Evolutionary conservation across 176 grass and related monocot species (phyloP).

Genomic region (Triticum urartu): DNA sequence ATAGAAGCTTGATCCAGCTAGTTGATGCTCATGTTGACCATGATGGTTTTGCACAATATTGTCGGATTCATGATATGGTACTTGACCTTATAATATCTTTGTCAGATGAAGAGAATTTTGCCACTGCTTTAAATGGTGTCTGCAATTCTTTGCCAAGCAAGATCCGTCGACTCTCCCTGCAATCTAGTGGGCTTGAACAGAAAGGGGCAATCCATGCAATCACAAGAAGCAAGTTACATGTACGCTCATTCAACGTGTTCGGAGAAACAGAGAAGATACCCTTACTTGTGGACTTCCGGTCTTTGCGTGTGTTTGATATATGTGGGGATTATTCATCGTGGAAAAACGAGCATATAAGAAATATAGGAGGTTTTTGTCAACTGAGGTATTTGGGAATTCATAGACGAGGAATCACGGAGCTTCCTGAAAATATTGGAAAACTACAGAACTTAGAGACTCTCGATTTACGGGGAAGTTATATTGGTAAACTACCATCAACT

Average conservation of each 20-base stretch:
- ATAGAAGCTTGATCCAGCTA: no score
- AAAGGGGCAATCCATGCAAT: not conserved
- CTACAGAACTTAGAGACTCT: not conserved
- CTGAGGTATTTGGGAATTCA: not conserved
- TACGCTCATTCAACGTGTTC: not conserved
- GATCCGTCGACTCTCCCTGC: not conserved
- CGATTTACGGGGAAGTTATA: not conserved
- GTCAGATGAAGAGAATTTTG: constrained; percentile 11
- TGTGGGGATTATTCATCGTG: no score
- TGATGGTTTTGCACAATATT: not conserved
- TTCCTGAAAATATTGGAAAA: not conserved
- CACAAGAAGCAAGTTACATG: not conserved
- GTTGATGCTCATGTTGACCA: no score
- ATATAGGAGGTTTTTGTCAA: not conserved
- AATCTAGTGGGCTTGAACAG: not conserved
- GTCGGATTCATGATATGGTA: not conserved
- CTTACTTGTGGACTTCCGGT: not conserved
- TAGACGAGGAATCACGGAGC: not conserved
- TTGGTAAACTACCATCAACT: not conserved
- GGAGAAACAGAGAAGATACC: not conserved
- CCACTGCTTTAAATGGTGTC: not conserved
- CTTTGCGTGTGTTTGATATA: not conserved
- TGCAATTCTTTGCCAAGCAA: not conserved
- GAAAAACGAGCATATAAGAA: not conserved
- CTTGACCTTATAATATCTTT: not conserved